Percentiles rank a stretch among this genome's conserved stretches.
Evolutionary conservation across 2,329 filamentous ascomycete genomes (phyloP).

Genomic region (Ophiostoma angusticollis): DNA sequence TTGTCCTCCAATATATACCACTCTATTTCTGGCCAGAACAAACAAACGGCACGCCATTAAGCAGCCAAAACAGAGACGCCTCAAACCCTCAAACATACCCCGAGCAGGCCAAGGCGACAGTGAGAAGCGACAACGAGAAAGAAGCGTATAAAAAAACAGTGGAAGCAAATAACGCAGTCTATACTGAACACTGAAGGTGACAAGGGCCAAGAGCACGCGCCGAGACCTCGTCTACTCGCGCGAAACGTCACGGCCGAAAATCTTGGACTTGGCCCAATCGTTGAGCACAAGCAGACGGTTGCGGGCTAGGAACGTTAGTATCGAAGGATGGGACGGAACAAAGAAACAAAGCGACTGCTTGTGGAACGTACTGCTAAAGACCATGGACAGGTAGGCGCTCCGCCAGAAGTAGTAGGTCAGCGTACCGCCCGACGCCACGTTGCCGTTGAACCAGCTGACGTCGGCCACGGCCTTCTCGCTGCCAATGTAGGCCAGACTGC

Average conservation of each 20-base stretch:
- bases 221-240: slow-evolving; percentile 47
- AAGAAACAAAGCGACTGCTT: not conserved
- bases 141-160: not conserved
- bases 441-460: slow-evolving; percentile 93
- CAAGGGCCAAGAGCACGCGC: not conserved
- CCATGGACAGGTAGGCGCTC: slow-evolving; percentile 97
- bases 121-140: not conserved
- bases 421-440: slow-evolving; percentile 83
- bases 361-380: slow-evolving; percentile 82
- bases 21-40: not conserved
- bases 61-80: not conserved
- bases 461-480: slow-evolving; percentile 94
- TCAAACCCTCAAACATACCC: not conserved
- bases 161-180: not conserved
- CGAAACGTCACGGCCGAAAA: slow-evolving; percentile 91
- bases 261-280: slow-evolving; percentile 94
- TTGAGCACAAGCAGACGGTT: slow-evolving; percentile 87
- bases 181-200: not conserved
- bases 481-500: slow-evolving; percentile 92
- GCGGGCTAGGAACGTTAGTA: slow-evolving; percentile 44
- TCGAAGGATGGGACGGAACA: not conserved
- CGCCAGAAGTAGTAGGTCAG: slow-evolving; percentile 98
- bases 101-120: not conserved
- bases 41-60: not conserved
- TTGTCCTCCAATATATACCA: too few relatives aligned